phyloP scores from a whole-genome alignment of 225 moss, liverwort and hornwort genomes.

The Physcomitrium patens region DNA sequence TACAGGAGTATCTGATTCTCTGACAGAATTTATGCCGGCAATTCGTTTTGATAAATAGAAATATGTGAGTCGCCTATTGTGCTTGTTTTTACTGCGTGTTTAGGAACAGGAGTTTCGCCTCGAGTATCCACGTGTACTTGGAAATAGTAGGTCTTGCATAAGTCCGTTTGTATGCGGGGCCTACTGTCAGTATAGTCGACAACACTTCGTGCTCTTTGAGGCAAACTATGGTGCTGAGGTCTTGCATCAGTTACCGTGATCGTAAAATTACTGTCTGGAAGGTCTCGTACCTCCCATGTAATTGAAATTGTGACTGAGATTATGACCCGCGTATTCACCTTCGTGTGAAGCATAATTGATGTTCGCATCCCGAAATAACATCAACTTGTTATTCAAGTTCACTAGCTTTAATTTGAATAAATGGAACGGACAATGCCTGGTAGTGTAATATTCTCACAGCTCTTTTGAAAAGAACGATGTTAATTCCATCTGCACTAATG shows the following conservation, averaged over 20 bases:
- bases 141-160: slow-evolving; percentile 2
- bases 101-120: neutral
- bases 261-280: neutral
- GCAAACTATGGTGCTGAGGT: neutral
- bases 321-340: too few relatives aligned
- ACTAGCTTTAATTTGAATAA: too few relatives aligned
- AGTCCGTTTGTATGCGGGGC: neutral
- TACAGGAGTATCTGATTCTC: slow-evolving; percentile 5
- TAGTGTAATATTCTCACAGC: too few relatives aligned
- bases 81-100: slow-evolving; percentile 17
- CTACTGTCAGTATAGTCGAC: neutral
- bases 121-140: neutral
- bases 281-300: too few relatives aligned
- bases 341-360: too few relatives aligned
- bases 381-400: too few relatives aligned
- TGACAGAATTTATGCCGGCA: slow-evolving; percentile 25
- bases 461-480: too few relatives aligned
- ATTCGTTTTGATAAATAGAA: slow-evolving; percentile 40
- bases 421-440: too few relatives aligned
- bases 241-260: neutral
- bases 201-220: neutral
- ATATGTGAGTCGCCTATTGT: slow-evolving; percentile 21
- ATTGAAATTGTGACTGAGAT: too few relatives aligned
- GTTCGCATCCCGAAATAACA: too few relatives aligned
- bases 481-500: too few relatives aligned